phyloP scores from a whole-genome alignment of 805 yeast species.

The Hermanozyma aechmeae region DNA sequence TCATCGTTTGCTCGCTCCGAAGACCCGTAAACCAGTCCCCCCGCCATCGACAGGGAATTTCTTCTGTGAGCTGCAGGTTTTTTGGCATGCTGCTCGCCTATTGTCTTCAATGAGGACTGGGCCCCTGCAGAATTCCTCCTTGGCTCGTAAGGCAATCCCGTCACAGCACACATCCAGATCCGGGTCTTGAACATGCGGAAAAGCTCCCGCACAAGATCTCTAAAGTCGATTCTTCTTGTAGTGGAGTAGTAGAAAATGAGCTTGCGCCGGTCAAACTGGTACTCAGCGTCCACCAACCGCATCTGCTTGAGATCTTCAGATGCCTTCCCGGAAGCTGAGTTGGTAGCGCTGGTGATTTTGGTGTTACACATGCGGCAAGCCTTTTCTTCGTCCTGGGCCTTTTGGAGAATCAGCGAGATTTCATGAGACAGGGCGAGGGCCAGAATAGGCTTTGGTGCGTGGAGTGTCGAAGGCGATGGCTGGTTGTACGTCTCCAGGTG shows the following conservation, averaged over 20 bases:
- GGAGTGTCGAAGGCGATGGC: conserved; percentile 36
- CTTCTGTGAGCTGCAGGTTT: too few species aligned
- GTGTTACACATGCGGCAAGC: neutral
- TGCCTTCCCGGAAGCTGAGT: too few species aligned
- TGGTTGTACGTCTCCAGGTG: conserved; percentile 4
- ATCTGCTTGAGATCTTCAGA: conserved; percentile 39
- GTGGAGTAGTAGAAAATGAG: conserved; percentile 52
- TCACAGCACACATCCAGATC: conserved; percentile 76
- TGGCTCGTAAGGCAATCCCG: conserved; percentile 24
- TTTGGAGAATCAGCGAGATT: conserved; percentile 45
- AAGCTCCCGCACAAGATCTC: conserved; percentile 63
- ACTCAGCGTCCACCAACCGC: conserved; percentile 66
- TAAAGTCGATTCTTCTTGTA: conserved; percentile 59
- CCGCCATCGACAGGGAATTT: too few species aligned
- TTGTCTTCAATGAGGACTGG: too few species aligned
- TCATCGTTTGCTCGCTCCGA: too few species aligned
- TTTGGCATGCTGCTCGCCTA: too few species aligned
- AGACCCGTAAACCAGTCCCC: too few species aligned
- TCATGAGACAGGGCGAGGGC: conserved; percentile 57
- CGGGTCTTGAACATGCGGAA: conserved; percentile 71
- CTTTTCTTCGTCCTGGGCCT: conserved; percentile 59
- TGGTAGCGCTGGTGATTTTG: too few species aligned
- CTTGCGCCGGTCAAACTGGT: conserved; percentile 74
- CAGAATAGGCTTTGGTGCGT: conserved; percentile 60
- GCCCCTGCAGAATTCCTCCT: too few species aligned